Evolutionary conservation across 2,329 filamentous ascomycete genomes (phyloP), one percentile per base, ranked within the genome.

Genomic region (Amauroascus verrucosus): DNA sequence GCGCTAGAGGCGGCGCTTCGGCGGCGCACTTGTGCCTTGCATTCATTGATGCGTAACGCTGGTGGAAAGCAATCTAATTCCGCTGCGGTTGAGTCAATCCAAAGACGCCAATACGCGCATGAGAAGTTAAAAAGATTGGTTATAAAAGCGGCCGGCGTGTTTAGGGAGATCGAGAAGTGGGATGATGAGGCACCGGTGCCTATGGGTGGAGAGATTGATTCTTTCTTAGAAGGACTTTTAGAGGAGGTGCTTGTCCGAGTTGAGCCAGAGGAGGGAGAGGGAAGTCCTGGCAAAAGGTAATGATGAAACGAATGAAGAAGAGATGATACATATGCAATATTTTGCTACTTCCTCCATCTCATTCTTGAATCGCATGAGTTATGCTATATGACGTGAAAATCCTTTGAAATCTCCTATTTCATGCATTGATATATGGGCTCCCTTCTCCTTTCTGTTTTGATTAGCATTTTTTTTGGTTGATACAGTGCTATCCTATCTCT

Each of bases 241-340:
- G 93, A 98, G 68, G 93, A 98, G 74, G 85, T 98, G 22, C 73
- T 98, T 20, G 89, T 96, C 33, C 75, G 93, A 53, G 88, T 97
- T 13, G 91, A 97, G 72, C 87, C 90, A 3, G 87, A 93, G 62
- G 86, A 88, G n/a, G 51, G 51, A 32, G 51, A 41, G 2, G 43
- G 43, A 13, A 48, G 51, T n/a, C 33, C 51, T n/a, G 26, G 22
- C 6, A 48, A 32, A 28, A 28, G 18, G 20, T 37, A 30, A 46
- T 33, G 38, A 52, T 52, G 32, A 46, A n/a, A 46, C 18, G 18
- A 30, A 18, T 46, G 30, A 52, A 22, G 37, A 48, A 22, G 45
- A 38, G 37, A 50, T 50, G 48, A 50, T 40, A 22, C 8, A 24
- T 14, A 24, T 22, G 30, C 30, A 6, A 9, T 1, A n/a, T 35